A percentile compares a stretch with the other conserved stretches of the same genome.
Conservation (phyloP, 306 rosid species). For the Dalbergia cochinchinensis region DNA sequence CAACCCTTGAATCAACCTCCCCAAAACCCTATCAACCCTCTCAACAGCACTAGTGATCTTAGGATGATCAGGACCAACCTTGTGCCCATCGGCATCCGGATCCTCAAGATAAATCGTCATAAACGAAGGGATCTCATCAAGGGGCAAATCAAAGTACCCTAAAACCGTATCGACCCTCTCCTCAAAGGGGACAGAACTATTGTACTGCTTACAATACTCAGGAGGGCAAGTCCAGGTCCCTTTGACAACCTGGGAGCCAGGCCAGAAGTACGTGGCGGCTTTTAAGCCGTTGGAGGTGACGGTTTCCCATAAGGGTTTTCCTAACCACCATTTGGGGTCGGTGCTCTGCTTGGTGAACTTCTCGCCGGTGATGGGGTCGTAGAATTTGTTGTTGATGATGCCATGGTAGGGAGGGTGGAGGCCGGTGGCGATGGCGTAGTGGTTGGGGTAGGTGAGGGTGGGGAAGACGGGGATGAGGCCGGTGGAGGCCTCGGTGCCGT, state of each 20-base stretch:
- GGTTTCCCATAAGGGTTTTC: slow-evolving; percentile 92
- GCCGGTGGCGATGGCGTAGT: slow-evolving; percentile 95
- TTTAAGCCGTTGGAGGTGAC: slow-evolving; percentile 56
- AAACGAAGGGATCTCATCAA: slow-evolving; percentile 70
- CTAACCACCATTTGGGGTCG: slow-evolving; percentile 93
- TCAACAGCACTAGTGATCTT: slow-evolving; percentile 76
- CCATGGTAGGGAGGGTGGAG: slow-evolving; percentile 92
- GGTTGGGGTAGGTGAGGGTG: slow-evolving; percentile 87
- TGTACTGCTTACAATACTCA: slow-evolving; percentile 58
- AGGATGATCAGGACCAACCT: slow-evolving; percentile 89
- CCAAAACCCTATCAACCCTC: slow-evolving; percentile 65
- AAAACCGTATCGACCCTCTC: slow-evolving; percentile 74
- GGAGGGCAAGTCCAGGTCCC: slow-evolving; percentile 85
- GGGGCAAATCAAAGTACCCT: slow-evolving; percentile 71
- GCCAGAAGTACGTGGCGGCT: slow-evolving; percentile 93
- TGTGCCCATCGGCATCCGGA: slow-evolving; percentile 94
- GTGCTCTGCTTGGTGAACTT: slow-evolving; percentile 68
- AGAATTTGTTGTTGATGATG: slow-evolving; percentile 76
- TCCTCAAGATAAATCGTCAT: slow-evolving; percentile 90
- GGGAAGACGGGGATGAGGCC: slow-evolving; percentile 92
- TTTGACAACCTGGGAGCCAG: slow-evolving; percentile 90
- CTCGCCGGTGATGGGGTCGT: slow-evolving; percentile 70
- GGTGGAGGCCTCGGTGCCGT: slow-evolving; percentile 78
- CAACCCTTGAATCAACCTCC: slow-evolving; percentile 78
- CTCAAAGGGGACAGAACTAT: slow-evolving; percentile 78